Base-by-base conservation (phyloP, 345 rosid genomes). In the Salix brachista region DNA sequence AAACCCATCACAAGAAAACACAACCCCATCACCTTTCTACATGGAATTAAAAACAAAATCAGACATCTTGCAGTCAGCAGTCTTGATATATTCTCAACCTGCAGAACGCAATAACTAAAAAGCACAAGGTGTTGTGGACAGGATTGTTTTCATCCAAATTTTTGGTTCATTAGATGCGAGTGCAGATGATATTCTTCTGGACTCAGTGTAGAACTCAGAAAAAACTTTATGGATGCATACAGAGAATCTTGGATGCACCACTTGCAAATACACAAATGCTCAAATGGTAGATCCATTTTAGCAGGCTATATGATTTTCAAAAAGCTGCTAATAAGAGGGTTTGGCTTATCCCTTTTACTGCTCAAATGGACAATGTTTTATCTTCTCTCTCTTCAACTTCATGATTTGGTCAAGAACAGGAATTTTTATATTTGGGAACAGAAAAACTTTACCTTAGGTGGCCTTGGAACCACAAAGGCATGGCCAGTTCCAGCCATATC, bases 381-480 rank as follows among this genome's bases (percentile, higher is more conserved):
- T 46, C 50, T 16, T 46, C 50, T 44, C 25, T 60, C 32, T 37
- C 16, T 19, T 41, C 4, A 81, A 74, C 67, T 50, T 32, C 32
- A 71, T 23, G 52, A 65, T 61, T 28, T 26, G 48, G 67, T 30
- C 62, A 50, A 32, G 25, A 75, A 61, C 23, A 26, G 30, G 23
- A 56, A 52, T 25, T 74, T 25, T 74, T 36, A 3, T 21, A 34
- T 34, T 21, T n/a, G 16, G 41, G 42, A 36, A 13, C 8, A 60
- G 13, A 48, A 65, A 21, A 54, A 56, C 61, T 62, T 80, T 84
- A 92, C 97, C 97, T 92, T 94, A 4, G 98, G 93, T 12, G 94
- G 93, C 76, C 86, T 87, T 13, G 97, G 90, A 77, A 94, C 94
- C 75, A 94, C 85, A 84, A 94, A 92, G 65, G 92, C 97, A 52